Conservation (phyloP, 768 basidiomycete genomes). For the Tulasnella sp. region DNA sequence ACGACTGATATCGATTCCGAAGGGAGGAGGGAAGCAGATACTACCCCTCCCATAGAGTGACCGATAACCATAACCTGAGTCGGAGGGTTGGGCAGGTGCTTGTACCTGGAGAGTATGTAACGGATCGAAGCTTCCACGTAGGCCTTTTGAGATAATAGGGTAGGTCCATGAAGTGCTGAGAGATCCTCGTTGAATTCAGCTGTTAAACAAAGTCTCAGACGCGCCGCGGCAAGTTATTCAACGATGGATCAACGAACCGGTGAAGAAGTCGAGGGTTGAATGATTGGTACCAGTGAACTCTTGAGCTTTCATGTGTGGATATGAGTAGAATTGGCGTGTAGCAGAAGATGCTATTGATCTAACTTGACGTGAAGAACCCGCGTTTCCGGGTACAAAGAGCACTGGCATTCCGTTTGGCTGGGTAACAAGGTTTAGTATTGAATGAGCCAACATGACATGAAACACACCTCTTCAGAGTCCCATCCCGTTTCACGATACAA, state of each 20-base stretch:
- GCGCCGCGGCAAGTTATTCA: too few relatives aligned
- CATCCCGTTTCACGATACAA: constrained; percentile 83
- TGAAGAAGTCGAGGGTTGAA: constrained; percentile 70
- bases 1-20: constrained; percentile 48
- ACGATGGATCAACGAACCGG: constrained; percentile 39
- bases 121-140: constrained; percentile 60
- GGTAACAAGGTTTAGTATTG: background rate
- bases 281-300: constrained; percentile 38
- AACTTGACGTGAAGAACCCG: constrained; percentile 86
- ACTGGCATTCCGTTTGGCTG: constrained; percentile 59
- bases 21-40: constrained; percentile 60
- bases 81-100: constrained; percentile 24
- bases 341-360: constrained; percentile 92
- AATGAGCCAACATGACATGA: background rate
- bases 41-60: constrained; percentile 96
- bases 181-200: constrained; percentile 97
- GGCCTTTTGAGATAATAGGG: constrained; percentile 64
- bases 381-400: constrained; percentile 94
- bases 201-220: constrained; percentile 23
- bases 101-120: constrained; percentile 71
- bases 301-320: constrained; percentile 41
- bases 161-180: constrained; percentile 86
- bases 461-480: constrained; percentile 32
- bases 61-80: constrained; percentile 68
- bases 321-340: constrained; percentile 58